Percentiles rank a stretch among this genome's conserved stretches.
phyloP scores from a whole-genome alignment of 2,329 filamentous ascomycete species.

The Peltaster fructicola region DNA sequence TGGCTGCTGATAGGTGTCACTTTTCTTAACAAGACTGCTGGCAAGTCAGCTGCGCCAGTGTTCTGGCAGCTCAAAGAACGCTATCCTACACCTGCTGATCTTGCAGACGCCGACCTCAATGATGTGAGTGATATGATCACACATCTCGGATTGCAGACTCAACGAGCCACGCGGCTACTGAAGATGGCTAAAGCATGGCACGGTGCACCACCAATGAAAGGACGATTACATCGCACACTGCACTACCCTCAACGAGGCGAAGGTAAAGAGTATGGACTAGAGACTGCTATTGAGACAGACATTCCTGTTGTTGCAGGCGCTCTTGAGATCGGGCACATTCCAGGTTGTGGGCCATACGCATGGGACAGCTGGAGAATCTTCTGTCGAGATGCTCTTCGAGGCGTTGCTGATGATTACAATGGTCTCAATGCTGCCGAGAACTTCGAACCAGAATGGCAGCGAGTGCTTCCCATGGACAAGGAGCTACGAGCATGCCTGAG shows the following conservation, averaged over 20 bases:
- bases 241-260: slow-evolving; percentile 36
- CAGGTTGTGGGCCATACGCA: slow-evolving; percentile 59
- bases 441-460: slow-evolving; percentile 82
- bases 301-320: slow-evolving; percentile 31
- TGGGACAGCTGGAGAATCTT: slow-evolving; percentile 90
- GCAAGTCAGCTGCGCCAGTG: slow-evolving; percentile 55
- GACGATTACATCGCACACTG: slow-evolving; percentile 37
- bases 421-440: slow-evolving; percentile 30
- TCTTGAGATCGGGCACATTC: slow-evolving; percentile 78
- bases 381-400: slow-evolving; percentile 61
- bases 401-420: slow-evolving; percentile 47
- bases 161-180: slow-evolving; percentile 51
- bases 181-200: slow-evolving; percentile 54
- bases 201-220: slow-evolving; percentile 40
- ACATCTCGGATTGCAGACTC: slow-evolving; percentile 52
- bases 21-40: slow-evolving; percentile 68
- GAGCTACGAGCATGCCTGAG: slow-evolving; percentile 71
- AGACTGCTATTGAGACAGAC: slow-evolving; percentile 28
- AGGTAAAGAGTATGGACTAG: slow-evolving; percentile 30
- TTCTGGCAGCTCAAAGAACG: slow-evolving; percentile 49
- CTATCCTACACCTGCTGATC: slow-evolving; percentile 48
- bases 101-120: slow-evolving; percentile 39
- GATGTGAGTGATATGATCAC: slow-evolving; percentile 47
- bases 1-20: slow-evolving; percentile 66
- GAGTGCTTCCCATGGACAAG: slow-evolving; percentile 67